phyloP scores from a whole-genome alignment of 1,139 yeast species.

The Zygoascus meyerae region DNA sequence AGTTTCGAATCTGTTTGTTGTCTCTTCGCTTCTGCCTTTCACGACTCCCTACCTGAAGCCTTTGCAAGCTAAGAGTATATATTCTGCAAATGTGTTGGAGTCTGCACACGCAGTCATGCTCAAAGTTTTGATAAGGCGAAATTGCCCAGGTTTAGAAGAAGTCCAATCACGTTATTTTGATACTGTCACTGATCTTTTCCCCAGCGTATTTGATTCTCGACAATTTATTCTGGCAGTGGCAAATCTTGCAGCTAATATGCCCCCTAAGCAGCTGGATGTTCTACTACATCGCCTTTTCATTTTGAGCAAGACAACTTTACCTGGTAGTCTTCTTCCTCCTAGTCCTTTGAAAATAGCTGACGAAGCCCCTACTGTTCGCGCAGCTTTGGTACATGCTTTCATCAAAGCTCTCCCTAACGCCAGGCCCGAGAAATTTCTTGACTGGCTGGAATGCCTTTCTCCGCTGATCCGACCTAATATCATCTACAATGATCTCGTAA shows the following conservation, averaged over 20 bases:
- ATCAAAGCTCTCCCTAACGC: conserved; percentile 52
- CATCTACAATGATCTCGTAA: conserved; percentile 15
- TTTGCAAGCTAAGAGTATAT: conserved; percentile 32
- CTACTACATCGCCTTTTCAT: conserved; percentile 39
- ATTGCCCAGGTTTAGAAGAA: background rate
- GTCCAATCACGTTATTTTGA: conserved; percentile 27
- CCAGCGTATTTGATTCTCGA: conserved; percentile 46
- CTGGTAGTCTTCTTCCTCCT: conserved; percentile 33
- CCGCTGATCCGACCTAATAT: conserved; percentile 11
- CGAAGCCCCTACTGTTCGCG: conserved; percentile 39
- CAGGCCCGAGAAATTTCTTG: conserved; percentile 40
- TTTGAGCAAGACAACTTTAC: conserved; percentile 26
- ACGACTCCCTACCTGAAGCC: conserved; percentile 31
- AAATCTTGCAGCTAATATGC: conserved; percentile 33
- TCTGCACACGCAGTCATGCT: conserved; percentile 65
- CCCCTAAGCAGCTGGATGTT: conserved; percentile 36
- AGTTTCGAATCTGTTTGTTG: conserved; percentile 30
- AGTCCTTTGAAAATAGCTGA: conserved; percentile 34
- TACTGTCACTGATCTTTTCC: conserved; percentile 49
- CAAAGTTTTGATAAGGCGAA: conserved; percentile 27
- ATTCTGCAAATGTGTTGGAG: conserved; percentile 44
- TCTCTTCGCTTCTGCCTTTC: conserved; percentile 39
- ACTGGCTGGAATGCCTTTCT: conserved; percentile 40
- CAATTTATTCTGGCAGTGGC: conserved; percentile 58
- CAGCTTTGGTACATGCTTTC: conserved; percentile 46